phyloP scores from a whole-genome alignment of 148 eudicot species.

The Camellia japonica region DNA sequence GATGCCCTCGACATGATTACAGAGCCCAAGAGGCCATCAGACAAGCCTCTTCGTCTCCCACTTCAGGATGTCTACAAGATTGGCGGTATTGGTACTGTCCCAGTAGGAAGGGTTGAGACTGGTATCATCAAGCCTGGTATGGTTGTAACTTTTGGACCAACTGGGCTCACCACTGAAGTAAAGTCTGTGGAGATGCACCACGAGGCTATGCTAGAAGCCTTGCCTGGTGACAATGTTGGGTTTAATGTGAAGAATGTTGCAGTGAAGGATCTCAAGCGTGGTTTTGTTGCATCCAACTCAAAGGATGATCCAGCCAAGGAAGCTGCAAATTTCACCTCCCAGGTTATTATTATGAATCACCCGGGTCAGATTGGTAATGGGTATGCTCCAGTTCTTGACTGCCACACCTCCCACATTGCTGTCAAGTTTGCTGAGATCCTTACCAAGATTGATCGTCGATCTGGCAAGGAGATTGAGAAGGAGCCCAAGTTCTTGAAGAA shows the following conservation, averaged over 20 bases:
- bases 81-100: constrained; percentile 14
- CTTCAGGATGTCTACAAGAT: constrained; percentile 19
- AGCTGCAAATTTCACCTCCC: constrained; percentile 14
- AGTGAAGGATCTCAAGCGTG: constrained; percentile 22
- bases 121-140: constrained; percentile 8
- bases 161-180: constrained; percentile 14
- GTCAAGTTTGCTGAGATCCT: constrained; percentile 12
- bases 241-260: constrained; percentile 16
- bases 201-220: neutral
- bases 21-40: constrained; percentile 17
- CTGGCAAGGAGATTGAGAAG: constrained; percentile 18
- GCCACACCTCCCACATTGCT: constrained; percentile 18
- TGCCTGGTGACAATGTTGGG: constrained; percentile 16
- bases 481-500: constrained; percentile 21
- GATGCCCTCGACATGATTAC: constrained; percentile 1
- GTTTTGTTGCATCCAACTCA: constrained; percentile 8
- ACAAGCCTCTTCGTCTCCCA: constrained; percentile 20
- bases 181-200: constrained; percentile 19
- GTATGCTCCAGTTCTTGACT: constrained; percentile 16
- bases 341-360: constrained; percentile 13
- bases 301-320: constrained; percentile 18
- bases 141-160: constrained; percentile 15
- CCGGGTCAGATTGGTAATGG: constrained; percentile 16
- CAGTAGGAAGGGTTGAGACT: constrained; percentile 15
- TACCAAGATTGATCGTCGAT: constrained; percentile 19